Evolutionary conservation across 805 yeast genomes (phyloP), one percentile per base, ranked within the genome.

Genomic region (Candida vartiovaarae): DNA sequence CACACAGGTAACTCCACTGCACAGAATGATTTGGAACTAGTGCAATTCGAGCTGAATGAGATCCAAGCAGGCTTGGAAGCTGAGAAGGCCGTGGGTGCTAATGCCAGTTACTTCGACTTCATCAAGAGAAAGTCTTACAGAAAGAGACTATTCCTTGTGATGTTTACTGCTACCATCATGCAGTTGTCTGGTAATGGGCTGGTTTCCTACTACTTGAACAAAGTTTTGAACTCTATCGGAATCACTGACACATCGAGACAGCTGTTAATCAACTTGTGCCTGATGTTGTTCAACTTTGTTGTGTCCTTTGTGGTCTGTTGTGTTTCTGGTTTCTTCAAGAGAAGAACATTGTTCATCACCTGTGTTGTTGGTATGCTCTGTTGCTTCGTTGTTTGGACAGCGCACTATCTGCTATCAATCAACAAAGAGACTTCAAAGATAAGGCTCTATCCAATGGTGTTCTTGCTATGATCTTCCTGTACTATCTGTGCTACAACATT

Each of bases 181-280:
- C 76, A 71, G 51, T 56, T 70, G 26, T 69, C 76, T 20, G 80
- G 80, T 52, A 73, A 72, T 51, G 76, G 75, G 43, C 59, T 74
- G 40, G 74, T 73, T 20, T 68, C 76, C 3, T 74, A 72, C 63
- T 75, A 75, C 57, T 62, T 75, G 50, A 65, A 65, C 48, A 64
- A 67, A 48, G 82, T 77, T 8, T 66, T 77, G 53, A 57, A 62
- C 45, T 70, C 77, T 23, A 74, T 76, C 55, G 81, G 82, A 44
- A 74, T 76, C 52, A 73, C 75, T 37, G 62, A 56, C 10, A 57
- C 64, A n/a, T 57, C 59, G 34, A 55, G 62, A 42, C 76, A 76
- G 55, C 65, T 75, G 39, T 52, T 65, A 41, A 67, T 75, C 52
- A 76, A 75, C 55, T 76, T 74, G 43, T 66, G 72, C 45, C 64